These are phyloP conservation scores for Nemania diffusa DNA, from an alignment of 2,329 filamentous ascomycete species.

Conservation along the genomic window DNA sequence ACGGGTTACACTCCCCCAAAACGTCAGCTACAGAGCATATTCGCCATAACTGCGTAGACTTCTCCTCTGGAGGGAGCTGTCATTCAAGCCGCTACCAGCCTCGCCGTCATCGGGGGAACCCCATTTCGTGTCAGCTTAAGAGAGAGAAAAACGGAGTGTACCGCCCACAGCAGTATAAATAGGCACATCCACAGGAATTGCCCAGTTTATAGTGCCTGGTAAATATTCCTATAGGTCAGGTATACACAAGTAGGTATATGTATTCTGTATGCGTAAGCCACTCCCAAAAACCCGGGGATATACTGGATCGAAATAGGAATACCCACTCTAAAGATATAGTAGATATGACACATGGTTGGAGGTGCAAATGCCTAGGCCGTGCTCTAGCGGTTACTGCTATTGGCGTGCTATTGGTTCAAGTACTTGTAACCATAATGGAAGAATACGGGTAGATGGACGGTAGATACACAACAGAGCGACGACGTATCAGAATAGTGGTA, in stretches of 20 bases:
- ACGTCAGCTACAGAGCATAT: slow-evolving; percentile 21
- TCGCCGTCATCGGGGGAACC: neutral
- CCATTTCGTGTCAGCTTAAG: neutral
- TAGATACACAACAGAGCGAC: neutral
- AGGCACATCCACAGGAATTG: too few relatives aligned
- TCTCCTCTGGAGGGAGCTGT: neutral
- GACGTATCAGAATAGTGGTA: neutral
- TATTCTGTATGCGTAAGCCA: neutral
- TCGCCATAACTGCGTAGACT: too few relatives aligned
- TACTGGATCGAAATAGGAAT: neutral
- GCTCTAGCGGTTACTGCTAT: neutral
- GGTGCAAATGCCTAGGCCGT: slow-evolving; percentile 5
- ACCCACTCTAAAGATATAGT: neutral
- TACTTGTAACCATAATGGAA: slow-evolving; percentile 8
- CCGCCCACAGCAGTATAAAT: too few relatives aligned
- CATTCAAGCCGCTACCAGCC: slow-evolving; percentile 7
- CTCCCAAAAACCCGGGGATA: neutral
- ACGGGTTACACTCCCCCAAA: neutral
- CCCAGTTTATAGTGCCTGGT: too few relatives aligned
- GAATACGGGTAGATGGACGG: neutral
- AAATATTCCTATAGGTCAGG: neutral
- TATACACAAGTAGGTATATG: neutral
- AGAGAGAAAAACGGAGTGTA: neutral
- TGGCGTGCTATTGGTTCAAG: slow-evolving; percentile 16
- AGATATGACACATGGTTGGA: slow-evolving; percentile 7